Evolutionary conservation across 2,329 filamentous ascomycete genomes (phyloP), one percentile per base, ranked within the genome.

Genomic region (Fusarium sp.): DNA sequence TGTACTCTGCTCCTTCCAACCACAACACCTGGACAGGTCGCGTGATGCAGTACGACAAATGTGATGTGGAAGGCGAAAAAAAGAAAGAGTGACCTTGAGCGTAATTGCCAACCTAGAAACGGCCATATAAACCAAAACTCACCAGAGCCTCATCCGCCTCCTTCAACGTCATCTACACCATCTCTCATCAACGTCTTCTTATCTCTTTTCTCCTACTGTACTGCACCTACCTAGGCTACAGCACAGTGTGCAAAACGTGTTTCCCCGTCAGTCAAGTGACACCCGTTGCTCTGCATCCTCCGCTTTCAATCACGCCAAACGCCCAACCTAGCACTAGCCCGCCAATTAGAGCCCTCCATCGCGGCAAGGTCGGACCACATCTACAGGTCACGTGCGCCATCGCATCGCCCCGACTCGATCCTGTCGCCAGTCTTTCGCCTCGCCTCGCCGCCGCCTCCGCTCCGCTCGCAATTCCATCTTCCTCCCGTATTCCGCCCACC

Each of bases 371-470:
- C 62, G 69, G 58, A 65, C 65, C 69, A 70, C 62, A 61, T 58
- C 16, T 49, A 40, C 46, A 31, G 53, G 61, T 77, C 76, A 77
- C 76, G 76, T 77, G 76, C 55, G 38, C 25, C 20, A 38, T 50
- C 51, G 44, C 40, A 65, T 62, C 66, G 66, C 66, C 68, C 66
- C 70, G 67, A 72, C 67, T 63, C 66, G 64, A 72, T 69, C 67
- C 75, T 49, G 68, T 74, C 69, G 64, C 70, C 74, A 68, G 72
- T 73, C 70, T 66, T 72, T 67, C 68, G 72, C 67, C 61, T 71
- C 69, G 73, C 70, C 73, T 75, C 69, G 68, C 69, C 69, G 68
- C 69, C 72, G 66, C 69, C 70, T 78, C 76, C 75, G 73, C 74
- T 71, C 72, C 70, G 74, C 65, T 73, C 65, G 56, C 72, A 70